Percentiles rank a stretch among this genome's conserved stretches.
These are phyloP conservation scores for Cephalotrichum gorgonifer DNA, from an alignment of 2,329 filamentous ascomycete species.

Conservation along the genomic window DNA sequence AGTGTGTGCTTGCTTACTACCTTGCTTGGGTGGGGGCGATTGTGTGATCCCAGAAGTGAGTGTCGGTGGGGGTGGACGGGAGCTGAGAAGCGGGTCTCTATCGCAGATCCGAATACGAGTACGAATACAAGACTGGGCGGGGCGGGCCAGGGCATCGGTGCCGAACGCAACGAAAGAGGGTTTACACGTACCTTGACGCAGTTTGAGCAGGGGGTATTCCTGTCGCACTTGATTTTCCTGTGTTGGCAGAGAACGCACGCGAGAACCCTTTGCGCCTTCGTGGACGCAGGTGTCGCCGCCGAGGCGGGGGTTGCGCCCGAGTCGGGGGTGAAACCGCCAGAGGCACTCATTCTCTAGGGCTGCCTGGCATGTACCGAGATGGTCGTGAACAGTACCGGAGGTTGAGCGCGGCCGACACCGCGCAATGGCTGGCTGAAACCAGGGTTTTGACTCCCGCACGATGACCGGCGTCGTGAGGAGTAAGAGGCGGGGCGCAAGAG, in stretches of 20 bases:
- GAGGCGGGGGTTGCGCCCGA: not conserved
- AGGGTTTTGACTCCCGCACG: too few relatives aligned
- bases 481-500: too few relatives aligned
- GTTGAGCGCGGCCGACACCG: too few relatives aligned
- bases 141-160: not conserved
- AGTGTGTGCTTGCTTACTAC: too few relatives aligned
- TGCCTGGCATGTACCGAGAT: not conserved
- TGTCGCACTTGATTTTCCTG: conserved; percentile 53
- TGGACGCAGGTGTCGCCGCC: conserved; percentile 6
- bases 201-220: conserved; percentile 48
- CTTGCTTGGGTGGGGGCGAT: too few relatives aligned
- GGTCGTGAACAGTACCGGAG: too few relatives aligned
- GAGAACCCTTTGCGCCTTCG: conserved; percentile 34
- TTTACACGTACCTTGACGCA: conserved; percentile 41
- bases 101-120: not conserved
- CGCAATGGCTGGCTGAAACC: too few relatives aligned
- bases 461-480: too few relatives aligned
- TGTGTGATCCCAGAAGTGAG: too few relatives aligned
- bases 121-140: not conserved
- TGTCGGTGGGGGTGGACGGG: not conserved
- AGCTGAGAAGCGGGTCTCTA: not conserved
- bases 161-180: not conserved
- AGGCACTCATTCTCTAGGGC: not conserved
- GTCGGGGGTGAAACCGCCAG: not conserved
- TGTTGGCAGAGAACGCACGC: conserved; percentile 49